A percentile compares a stretch with the other conserved stretches of the same genome.
phyloP scores from a whole-genome alignment of 495 filamentous ascomycete genomes.

The Xylaria palmicola region DNA sequence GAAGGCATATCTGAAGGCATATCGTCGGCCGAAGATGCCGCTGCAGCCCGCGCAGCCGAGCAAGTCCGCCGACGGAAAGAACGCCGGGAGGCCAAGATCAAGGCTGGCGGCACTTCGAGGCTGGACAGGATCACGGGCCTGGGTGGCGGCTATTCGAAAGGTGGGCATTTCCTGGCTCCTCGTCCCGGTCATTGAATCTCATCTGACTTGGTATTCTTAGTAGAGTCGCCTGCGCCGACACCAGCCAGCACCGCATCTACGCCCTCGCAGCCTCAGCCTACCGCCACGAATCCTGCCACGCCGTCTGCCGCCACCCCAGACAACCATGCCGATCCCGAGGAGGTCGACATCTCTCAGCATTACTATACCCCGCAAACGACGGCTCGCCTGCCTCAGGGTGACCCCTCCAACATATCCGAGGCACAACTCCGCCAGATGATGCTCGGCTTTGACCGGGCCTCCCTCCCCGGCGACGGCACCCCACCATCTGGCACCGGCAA shows the following conservation, averaged over 20 bases:
- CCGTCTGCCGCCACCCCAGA: conserved; percentile 21
- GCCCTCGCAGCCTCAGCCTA: conserved; percentile 7
- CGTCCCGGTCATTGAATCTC: not conserved
- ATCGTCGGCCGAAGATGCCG: conserved; percentile 36
- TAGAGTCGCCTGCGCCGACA: conserved; percentile 12
- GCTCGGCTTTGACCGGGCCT: conserved; percentile 31
- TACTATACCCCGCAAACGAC: conserved; percentile 51
- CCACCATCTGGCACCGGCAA: conserved; percentile 17
- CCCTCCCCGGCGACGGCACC: conserved; percentile 2
- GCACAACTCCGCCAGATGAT: conserved; percentile 47
- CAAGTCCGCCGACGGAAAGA: conserved; percentile 86
- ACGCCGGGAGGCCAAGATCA: conserved; percentile 86
- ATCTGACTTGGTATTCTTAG: not conserved
- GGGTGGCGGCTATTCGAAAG: conserved; percentile 61
- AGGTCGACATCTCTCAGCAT: conserved; percentile 68
- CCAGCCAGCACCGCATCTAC: conserved; percentile 12
- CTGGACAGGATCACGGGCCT: conserved; percentile 82
- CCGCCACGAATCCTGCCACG: conserved; percentile 13
- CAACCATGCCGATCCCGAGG: conserved; percentile 61
- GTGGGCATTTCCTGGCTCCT: conserved; percentile 26
- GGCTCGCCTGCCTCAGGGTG: conserved; percentile 28
- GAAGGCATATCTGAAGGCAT: conserved; percentile 24
- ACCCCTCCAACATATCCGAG: conserved; percentile 33
- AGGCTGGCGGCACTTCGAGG: conserved; percentile 72
- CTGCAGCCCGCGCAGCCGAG: conserved; percentile 65